Evolutionary conservation across 169 alveolate genomes (phyloP), one percentile per base, ranked within the genome.

Genomic region (Plasmodium knowlesi): DNA sequence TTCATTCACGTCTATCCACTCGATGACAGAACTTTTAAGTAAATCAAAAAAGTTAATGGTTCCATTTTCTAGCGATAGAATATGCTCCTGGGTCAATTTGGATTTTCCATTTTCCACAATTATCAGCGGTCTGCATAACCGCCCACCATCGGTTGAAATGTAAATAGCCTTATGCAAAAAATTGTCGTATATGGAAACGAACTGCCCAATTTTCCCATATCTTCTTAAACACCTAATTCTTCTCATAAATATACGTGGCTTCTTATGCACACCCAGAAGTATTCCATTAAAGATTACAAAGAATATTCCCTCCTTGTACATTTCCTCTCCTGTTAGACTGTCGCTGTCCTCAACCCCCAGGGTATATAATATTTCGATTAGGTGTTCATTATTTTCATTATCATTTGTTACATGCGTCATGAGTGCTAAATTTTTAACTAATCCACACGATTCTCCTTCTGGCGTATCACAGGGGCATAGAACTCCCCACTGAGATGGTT

Each of bases 401-500:
- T 98, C 99, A n/a, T 98, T 98, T 2, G 99, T 99, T n/a, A 99
- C 99, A 96, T 99, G 99, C 16, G 99, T 98, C 96, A 99, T 97
- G 79, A 99, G 92, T 2, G 99, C 99, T 83, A 99, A 97, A 95
- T 98, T 98, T 95, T 99, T 99, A 14, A 99, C 99, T 19, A 99
- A 95, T 10, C 99, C 99, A 92, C 99, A 99, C 39, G 99, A 97
- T 92, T 98, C 99, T 1, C 99, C 99, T 89, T 99, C 99, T 2
- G 99, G 99, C 3, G 99, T 99, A 95, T 99, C 99, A 92, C 99
- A 98, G 1, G 99, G 99, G 85, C 99, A 99, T 14, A 99, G 92
- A 96, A 99, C 98, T 6, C 99, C 99, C 99, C 99, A 99, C 94
- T 99, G 99, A 22, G 99, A 98, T 8, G 99, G 99, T 93, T 99